Evolutionary conservation across 441 rosid genomes (phyloP).

Genomic region (Adansonia madagascariensis): DNA sequence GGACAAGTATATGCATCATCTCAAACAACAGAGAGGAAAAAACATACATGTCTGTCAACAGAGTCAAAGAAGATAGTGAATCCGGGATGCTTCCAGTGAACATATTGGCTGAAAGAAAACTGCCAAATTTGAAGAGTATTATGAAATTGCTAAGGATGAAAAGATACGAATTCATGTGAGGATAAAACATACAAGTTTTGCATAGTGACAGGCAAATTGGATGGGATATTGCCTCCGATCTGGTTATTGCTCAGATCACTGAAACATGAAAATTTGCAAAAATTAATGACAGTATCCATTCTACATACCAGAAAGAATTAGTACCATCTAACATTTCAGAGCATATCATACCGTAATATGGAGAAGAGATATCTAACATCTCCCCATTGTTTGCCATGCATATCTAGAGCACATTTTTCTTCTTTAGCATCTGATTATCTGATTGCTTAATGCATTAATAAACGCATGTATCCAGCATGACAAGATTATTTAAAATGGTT

Average conservation of each 20-base stretch:
- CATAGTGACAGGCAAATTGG: constrained; percentile 73
- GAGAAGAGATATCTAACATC: constrained; percentile 16
- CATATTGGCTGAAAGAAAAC: constrained; percentile 85
- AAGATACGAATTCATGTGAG: neutral
- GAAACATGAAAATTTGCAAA: constrained; percentile 34
- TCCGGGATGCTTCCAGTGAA: constrained; percentile 90
- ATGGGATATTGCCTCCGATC: constrained; percentile 89
- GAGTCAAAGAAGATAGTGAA: constrained; percentile 62
- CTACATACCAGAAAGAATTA: constrained; percentile 7
- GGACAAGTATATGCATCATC: constrained; percentile 24
- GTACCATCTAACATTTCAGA: neutral
- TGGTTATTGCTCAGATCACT: constrained; percentile 93
- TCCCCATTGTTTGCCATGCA: constrained; percentile 20
- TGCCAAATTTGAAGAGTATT: constrained; percentile 54
- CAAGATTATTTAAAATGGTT: neutral
- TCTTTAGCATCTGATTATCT: neutral
- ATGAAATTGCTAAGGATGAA: constrained; percentile 34
- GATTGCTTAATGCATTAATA: neutral
- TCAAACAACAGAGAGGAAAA: constrained; percentile 16
- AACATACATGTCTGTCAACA: constrained; percentile 67
- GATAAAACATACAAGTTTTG: constrained; percentile 64
- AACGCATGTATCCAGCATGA: neutral
- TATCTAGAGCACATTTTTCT: neutral
- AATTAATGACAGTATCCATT: constrained; percentile 24
- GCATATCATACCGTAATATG: neutral